Evolutionary conservation across 78 protist species (phyloP).

Genomic region (Isochrysis galbana): DNA sequence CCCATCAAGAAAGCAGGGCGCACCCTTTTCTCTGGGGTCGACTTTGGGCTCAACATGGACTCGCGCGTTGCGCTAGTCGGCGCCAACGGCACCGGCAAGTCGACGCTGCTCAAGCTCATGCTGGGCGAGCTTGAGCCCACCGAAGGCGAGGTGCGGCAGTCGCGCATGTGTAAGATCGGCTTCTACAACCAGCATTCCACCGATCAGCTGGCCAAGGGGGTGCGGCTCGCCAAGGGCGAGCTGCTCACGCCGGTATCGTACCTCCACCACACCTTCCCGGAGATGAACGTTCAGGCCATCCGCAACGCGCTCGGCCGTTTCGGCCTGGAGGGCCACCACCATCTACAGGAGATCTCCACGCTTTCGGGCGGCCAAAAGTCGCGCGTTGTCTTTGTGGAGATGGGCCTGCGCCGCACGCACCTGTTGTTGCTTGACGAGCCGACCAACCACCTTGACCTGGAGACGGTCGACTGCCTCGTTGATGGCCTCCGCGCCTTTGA

Average conservation of each 20-base stretch:
- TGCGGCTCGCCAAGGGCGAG: constrained; percentile 48
- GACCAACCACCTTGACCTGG: constrained; percentile 90
- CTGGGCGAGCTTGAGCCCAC: constrained; percentile 78
- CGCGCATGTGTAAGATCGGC: constrained; percentile 74
- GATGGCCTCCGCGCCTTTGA: constrained; percentile 16
- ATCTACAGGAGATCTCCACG: constrained; percentile 19
- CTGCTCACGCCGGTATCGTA: constrained; percentile 56
- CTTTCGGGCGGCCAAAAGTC: constrained; percentile 61
- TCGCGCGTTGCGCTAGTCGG: constrained; percentile 93
- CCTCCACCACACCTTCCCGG: constrained; percentile 44
- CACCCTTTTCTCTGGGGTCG: constrained; percentile 66
- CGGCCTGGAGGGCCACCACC: constrained; percentile 77
- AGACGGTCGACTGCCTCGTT: constrained; percentile 79
- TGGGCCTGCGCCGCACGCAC: constrained; percentile 74
- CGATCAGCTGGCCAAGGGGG: constrained; percentile 32
- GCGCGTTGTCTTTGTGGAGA: constrained; percentile 81
- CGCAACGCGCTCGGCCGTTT: constrained; percentile 71
- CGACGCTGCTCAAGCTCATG: constrained; percentile 90
- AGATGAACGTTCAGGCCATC: constrained; percentile 37
- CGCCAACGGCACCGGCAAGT: constrained; percentile 93
- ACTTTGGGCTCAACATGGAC: constrained; percentile 79
- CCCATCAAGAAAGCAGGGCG: constrained; percentile 27
- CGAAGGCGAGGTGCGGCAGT: constrained; percentile 47
- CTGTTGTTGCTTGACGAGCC: constrained; percentile 94
- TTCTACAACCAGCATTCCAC: constrained; percentile 61